phyloP scores from a whole-genome alignment of 2,329 filamentous ascomycete species.

The Diaporthe sp. region DNA sequence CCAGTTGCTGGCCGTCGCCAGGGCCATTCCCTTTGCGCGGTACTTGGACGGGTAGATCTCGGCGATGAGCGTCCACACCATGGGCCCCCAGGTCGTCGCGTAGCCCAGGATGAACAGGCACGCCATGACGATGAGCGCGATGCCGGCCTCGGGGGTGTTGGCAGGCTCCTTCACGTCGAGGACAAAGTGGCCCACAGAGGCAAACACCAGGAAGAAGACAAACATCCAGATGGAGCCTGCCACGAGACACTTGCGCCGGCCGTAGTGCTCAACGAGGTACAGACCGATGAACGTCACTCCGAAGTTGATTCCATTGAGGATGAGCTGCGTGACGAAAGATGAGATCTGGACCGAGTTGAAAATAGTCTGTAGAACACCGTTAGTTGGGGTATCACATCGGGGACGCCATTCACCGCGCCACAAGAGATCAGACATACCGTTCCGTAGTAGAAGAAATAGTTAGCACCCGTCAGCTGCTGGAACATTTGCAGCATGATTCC shows the following conservation, averaged over 20 bases:
- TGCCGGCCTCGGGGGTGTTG: constrained; percentile 61
- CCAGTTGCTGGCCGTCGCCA: constrained; percentile 75
- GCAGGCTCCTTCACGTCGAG: constrained; percentile 55
- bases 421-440: constrained; percentile 50
- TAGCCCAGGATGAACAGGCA: constrained; percentile 76
- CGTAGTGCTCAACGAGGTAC: constrained; percentile 78
- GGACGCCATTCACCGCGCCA: neutral
- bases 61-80: constrained; percentile 75
- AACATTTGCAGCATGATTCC: constrained; percentile 74
- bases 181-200: constrained; percentile 65
- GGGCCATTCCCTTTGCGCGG: constrained; percentile 71
- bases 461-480: constrained; percentile 74
- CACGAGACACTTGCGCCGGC: constrained; percentile 74
- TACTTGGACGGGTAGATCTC: constrained; percentile 76
- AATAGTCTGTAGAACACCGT: constrained; percentile 52
- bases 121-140: constrained; percentile 74
- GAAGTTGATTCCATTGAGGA: constrained; percentile 77
- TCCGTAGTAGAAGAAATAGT: constrained; percentile 77
- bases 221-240: constrained; percentile 73
- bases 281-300: constrained; percentile 76
- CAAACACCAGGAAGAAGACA: constrained; percentile 71
- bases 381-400: neutral
- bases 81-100: constrained; percentile 77
- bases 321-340: constrained; percentile 77
- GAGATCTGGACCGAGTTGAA: constrained; percentile 64